phyloP scores from a whole-genome alignment of 139 green algal species.

The Chlamydomonas applanata region DNA sequence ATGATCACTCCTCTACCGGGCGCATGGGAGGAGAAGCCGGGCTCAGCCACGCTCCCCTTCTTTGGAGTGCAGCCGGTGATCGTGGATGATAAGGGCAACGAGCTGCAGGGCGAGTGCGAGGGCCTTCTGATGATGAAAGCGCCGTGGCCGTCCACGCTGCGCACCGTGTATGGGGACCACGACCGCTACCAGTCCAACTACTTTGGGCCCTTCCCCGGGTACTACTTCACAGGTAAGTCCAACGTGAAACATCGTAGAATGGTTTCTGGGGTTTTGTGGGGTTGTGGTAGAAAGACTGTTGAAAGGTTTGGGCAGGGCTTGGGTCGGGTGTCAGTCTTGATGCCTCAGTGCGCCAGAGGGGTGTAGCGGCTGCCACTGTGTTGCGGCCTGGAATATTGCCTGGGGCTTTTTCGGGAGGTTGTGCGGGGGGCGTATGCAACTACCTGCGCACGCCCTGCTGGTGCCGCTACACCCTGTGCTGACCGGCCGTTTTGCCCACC shows the following conservation, averaged over 20 bases:
- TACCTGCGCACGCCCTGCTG: too few species aligned
- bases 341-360: too few species aligned
- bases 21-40: constrained; percentile 80
- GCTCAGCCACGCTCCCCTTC: constrained; percentile 90
- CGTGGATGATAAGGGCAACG: constrained; percentile 74
- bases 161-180: constrained; percentile 86
- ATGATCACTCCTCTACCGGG: constrained; percentile 91
- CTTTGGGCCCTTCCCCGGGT: constrained; percentile 57
- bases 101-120: constrained; percentile 35
- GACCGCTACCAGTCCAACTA: constrained; percentile 80
- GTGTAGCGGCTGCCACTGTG: too few species aligned
- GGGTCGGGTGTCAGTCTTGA: too few species aligned
- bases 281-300: too few species aligned
- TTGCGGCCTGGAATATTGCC: too few species aligned
- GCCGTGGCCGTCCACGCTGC: constrained; percentile 84
- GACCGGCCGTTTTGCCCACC: not conserved
- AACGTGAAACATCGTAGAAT: too few species aligned
- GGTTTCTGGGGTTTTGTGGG: too few species aligned
- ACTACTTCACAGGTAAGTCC: constrained; percentile 71
- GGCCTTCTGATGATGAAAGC: constrained; percentile 59
- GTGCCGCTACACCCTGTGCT: too few species aligned
- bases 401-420: too few species aligned
- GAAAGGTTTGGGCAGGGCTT: too few species aligned
- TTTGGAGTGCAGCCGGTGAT: constrained; percentile 93
- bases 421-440: too few species aligned